Evolutionary conservation across 2,329 filamentous ascomycete species (phyloP), one percentile per base, ranked within the genome.

Genomic region (Aspergillus sergii): DNA sequence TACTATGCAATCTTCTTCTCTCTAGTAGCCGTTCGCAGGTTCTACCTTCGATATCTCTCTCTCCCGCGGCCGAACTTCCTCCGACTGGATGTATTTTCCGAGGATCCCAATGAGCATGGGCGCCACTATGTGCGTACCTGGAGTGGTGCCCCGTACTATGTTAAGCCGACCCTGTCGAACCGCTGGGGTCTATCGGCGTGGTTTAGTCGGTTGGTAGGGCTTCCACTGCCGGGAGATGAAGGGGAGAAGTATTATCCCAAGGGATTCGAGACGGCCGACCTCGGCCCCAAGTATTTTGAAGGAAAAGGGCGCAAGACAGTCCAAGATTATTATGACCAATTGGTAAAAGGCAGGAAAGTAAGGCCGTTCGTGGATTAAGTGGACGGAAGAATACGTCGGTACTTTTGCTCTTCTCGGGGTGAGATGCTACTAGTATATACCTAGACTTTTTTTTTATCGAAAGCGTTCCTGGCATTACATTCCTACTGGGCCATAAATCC

Each of bases 131-230:
- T 78, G 68, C 71, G 79, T 0, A 67, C 79, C 32, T 91, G 86
- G 72, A 81, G 88, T 30, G 84, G 86, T 26, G 83, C 87, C 55
- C 90, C 90, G 1, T 91, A 85, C 78, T 92, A 91, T 74, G 81
- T 85, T 26, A 80, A 84, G 63, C 82, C 82, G 30, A 89, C 85
- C 0, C 72, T 85, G 30, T 86, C 82, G 85, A 86, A 83, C 69
- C 85, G 86, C 62, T 92, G 85, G 87, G 86, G 85, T 6, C 88
- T 83, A 0, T 72, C 75, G 61, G 87, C 83, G 0, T 82, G 83
- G 80, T 61, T 85, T 16, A 80, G 76, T 41, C 74, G 82, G 68
- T 30, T 79, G 9, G 66, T 81, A 10, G 83, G 84, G 2, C 73
- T 78, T 39, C 76, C 80, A 6, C 65, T 84, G 14, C 84, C 84